Evolutionary conservation across 257 asterid genomes (phyloP).

Genomic region (Fraxinus americana): DNA sequence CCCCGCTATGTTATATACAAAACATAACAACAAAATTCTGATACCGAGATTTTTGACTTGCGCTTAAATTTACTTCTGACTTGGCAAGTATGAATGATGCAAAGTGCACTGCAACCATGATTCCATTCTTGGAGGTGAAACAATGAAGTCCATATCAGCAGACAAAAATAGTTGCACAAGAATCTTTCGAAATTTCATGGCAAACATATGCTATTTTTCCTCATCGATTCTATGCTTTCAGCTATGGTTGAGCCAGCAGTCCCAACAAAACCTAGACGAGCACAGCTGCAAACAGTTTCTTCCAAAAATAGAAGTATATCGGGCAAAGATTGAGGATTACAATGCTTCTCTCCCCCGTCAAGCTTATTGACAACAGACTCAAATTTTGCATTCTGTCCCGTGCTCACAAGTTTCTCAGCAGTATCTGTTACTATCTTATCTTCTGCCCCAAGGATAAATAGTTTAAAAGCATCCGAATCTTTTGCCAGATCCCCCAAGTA

Average conservation of each 20-base stretch:
- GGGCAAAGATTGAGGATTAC: conserved; percentile 46
- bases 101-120: conserved; percentile 6
- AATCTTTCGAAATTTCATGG: conserved; percentile 21
- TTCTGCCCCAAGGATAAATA: conserved; percentile 53
- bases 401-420: conserved; percentile 48
- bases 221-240: conserved; percentile 67
- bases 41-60: neutral
- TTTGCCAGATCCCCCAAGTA: conserved; percentile 67
- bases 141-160: conserved; percentile 12
- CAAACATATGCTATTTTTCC: conserved; percentile 51
- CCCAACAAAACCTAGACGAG: conserved; percentile 82
- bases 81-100: conserved; percentile 2
- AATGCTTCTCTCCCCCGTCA: conserved; percentile 32
- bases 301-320: conserved; percentile 69
- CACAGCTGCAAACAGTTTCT: conserved; percentile 85
- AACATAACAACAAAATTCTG: neutral
- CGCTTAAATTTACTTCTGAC: neutral
- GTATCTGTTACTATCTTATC: conserved; percentile 59
- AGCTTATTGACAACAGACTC: conserved; percentile 19
- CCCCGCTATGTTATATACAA: neutral
- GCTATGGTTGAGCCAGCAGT: conserved; percentile 96
- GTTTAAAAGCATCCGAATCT: conserved; percentile 53
- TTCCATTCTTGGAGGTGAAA: neutral
- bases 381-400: conserved; percentile 35
- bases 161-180: conserved; percentile 1